phyloP scores from a whole-genome alignment of 192 early-diverging fungal genomes.

The Coemansia sp. region DNA sequence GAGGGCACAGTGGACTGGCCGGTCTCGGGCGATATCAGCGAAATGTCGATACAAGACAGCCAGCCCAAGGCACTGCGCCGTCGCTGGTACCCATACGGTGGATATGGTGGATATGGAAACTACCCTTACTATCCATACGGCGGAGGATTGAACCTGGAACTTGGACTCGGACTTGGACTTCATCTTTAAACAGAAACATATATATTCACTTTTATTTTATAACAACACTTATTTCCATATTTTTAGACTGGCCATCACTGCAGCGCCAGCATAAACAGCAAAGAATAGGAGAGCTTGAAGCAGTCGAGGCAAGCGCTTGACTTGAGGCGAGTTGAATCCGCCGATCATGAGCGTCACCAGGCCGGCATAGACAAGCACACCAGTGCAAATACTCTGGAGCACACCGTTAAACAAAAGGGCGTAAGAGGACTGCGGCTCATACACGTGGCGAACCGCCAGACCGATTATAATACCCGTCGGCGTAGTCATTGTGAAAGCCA shows the following conservation, averaged over 20 bases:
- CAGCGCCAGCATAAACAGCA: constrained; percentile 44
- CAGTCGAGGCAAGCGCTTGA: constrained; percentile 26
- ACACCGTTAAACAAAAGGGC: constrained; percentile 67
- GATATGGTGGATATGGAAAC: constrained; percentile 5
- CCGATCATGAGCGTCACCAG: constrained; percentile 68
- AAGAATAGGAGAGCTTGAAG: constrained; percentile 32
- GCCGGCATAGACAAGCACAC: constrained; percentile 74
- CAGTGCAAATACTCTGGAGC: constrained; percentile 72
- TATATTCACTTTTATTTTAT: constrained; percentile 2
- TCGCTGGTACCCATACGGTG: constrained; percentile 20
- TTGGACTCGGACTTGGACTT: constrained; percentile 13
- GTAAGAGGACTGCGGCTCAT: constrained; percentile 61
- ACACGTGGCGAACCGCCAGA: constrained; percentile 64
- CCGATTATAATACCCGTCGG: constrained; percentile 79
- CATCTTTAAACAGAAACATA: constrained; percentile 4
- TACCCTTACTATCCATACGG: constrained; percentile 23
- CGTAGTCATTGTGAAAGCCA: constrained; percentile 67
- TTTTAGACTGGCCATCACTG: constrained; percentile 43
- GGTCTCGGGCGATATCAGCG: background rate
- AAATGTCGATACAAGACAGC: background rate
- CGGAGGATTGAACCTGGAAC: constrained; percentile 6
- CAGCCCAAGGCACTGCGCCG: background rate
- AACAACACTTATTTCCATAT: constrained; percentile 32
- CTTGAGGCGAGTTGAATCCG: constrained; percentile 59
- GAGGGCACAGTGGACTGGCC: background rate